Conservation (phyloP, 495 filamentous ascomycete species). For the Entonaema liquescens region DNA sequence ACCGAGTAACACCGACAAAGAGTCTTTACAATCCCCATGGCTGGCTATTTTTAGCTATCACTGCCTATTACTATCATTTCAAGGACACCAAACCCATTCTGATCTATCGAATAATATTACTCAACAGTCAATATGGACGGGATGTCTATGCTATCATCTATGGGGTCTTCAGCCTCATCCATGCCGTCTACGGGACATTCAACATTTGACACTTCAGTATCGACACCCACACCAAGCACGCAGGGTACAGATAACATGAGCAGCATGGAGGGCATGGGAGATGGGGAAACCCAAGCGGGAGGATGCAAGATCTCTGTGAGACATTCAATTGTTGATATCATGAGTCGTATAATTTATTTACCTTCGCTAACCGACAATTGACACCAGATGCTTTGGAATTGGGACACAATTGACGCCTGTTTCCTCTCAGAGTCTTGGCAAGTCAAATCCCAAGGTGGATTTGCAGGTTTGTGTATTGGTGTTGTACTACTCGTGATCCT, state of each 20-base stretch:
- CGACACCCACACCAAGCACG: slow-evolving; percentile 5
- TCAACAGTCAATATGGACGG: slow-evolving; percentile 15
- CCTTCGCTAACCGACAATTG: background rate
- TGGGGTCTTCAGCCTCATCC: background rate
- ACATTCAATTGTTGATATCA: background rate
- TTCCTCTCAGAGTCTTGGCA: slow-evolving; percentile 74
- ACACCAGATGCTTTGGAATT: slow-evolving; percentile 78
- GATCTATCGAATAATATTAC: background rate
- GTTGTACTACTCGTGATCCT: slow-evolving; percentile 68
- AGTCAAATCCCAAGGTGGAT: slow-evolving; percentile 66
- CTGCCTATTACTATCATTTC: background rate
- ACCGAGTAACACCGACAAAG: slow-evolving; percentile 16
- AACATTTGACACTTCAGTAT: background rate
- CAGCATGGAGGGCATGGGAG: slow-evolving; percentile 6
- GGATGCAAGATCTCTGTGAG: slow-evolving; percentile 35
- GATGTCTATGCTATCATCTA: slow-evolving; percentile 24
- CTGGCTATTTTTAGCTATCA: background rate
- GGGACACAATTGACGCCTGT: slow-evolving; percentile 75
- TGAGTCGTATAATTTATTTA: background rate
- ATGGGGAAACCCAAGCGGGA: slow-evolving; percentile 3
- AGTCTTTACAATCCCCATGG: background rate
- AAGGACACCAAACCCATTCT: background rate
- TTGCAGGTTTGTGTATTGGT: slow-evolving; percentile 76
- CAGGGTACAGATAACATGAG: background rate
- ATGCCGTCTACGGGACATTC: slow-evolving; percentile 4